Conservation (phyloP, 192 early-diverging fungal species). For the Radiomyces spectabilis region DNA sequence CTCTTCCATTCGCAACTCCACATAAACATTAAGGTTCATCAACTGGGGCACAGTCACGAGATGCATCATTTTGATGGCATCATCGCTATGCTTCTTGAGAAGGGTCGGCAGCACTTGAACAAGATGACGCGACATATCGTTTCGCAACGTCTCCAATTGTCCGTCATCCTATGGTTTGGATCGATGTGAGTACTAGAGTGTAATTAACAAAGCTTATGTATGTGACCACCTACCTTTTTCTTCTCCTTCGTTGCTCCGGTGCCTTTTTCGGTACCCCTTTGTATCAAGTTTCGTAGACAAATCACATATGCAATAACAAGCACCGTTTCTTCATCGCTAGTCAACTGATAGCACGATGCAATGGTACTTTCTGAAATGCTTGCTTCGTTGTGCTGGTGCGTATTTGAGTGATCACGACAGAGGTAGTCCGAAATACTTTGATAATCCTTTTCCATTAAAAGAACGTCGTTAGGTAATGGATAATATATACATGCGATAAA, state of each 20-base stretch:
- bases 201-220: neutral
- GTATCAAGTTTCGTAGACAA: constrained; percentile 24
- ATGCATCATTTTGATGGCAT: constrained; percentile 28
- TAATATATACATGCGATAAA: no score
- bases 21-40: constrained; percentile 39
- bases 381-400: neutral
- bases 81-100: constrained; percentile 38
- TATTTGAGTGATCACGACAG: constrained; percentile 13
- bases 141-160: constrained; percentile 26
- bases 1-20: constrained; percentile 34
- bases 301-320: constrained; percentile 40
- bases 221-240: constrained; percentile 13
- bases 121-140: constrained; percentile 36
- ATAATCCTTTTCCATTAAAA: constrained; percentile 32
- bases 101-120: constrained; percentile 31
- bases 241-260: constrained; percentile 9
- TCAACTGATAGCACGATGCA: constrained; percentile 33
- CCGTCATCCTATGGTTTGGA: constrained; percentile 27
- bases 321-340: constrained; percentile 45
- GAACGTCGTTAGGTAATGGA: no score
- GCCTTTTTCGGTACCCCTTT: constrained; percentile 7
- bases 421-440: constrained; percentile 46
- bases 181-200: no score
- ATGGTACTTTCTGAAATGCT: neutral
- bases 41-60: constrained; percentile 34